Percentiles rank a stretch among this genome's conserved stretches.
Conservation (phyloP, 2,329 filamentous ascomycete species). For the Trichophyton schoenleinii region DNA sequence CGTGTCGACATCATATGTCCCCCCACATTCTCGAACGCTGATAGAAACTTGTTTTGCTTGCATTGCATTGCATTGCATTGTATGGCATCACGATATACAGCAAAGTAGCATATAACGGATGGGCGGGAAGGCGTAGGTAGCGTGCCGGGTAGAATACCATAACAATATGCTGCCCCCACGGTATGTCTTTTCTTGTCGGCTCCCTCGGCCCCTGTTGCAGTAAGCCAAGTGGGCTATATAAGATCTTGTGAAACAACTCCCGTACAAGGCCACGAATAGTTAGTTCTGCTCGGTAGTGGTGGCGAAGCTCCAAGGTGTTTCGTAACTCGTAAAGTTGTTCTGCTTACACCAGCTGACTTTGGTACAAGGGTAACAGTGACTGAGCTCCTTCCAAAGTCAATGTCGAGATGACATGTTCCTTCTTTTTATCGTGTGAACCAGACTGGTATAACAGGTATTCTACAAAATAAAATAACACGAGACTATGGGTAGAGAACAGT, state of each 20-base stretch:
- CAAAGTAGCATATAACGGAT: not conserved
- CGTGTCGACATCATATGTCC: not conserved
- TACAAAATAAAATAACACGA: not conserved
- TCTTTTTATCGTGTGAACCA: not conserved
- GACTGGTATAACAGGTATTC: not conserved
- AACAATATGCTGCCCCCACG: not conserved
- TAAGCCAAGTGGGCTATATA: conserved; percentile 1
- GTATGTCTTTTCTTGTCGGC: not conserved
- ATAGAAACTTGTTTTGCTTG: not conserved
- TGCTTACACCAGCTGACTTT: too few relatives aligned
- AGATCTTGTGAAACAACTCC: not conserved
- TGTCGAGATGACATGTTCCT: not conserved
- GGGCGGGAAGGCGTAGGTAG: not conserved
- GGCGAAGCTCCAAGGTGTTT: not conserved
- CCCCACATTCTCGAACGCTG: not conserved
- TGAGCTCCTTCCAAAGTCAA: not conserved
- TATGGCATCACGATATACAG: not conserved
- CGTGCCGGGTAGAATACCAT: not conserved
- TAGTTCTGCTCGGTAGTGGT: not conserved
- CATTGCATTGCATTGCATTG: not conserved
- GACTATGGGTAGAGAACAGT: not conserved
- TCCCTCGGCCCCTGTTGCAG: not conserved
- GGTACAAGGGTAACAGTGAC: too few relatives aligned
- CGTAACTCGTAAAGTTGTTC: not conserved
- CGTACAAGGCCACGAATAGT: not conserved